Percentiles rank a stretch among this genome's conserved stretches.
phyloP scores from a whole-genome alignment of 2,329 filamentous ascomycete species.

The Fusarium continuum region DNA sequence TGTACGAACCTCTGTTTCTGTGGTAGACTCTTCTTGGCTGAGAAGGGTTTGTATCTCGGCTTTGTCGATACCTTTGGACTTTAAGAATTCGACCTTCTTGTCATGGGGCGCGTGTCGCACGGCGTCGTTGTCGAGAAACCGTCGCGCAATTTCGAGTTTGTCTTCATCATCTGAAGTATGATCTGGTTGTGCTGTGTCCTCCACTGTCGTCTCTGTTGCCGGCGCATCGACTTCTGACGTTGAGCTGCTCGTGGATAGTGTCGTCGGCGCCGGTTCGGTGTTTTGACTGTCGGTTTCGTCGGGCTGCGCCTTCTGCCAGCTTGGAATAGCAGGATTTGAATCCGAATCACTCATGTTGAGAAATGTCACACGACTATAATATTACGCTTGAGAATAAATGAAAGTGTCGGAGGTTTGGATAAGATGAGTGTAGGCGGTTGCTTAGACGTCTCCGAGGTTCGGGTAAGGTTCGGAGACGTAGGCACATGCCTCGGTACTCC shows the following conservation, averaged over 20 bases:
- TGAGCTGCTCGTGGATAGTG: slow-evolving; percentile 24
- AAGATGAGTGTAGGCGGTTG: slow-evolving; percentile 2
- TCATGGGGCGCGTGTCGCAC: slow-evolving; percentile 75
- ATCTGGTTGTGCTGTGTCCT: slow-evolving; percentile 7
- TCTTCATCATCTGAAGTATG: slow-evolving; percentile 28
- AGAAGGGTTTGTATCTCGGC: slow-evolving; percentile 76
- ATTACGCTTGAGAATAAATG: neutral
- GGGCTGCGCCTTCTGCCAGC: slow-evolving; percentile 45
- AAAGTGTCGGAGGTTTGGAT: neutral
- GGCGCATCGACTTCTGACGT: slow-evolving; percentile 29
- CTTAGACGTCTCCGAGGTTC: slow-evolving; percentile 26
- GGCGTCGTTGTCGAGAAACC: slow-evolving; percentile 78
- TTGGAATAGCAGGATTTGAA: slow-evolving; percentile 44
- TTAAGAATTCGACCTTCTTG: slow-evolving; percentile 79
- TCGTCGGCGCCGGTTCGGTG: slow-evolving; percentile 35
- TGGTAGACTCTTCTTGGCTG: slow-evolving; percentile 35
- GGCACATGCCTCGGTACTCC: slow-evolving; percentile 43
- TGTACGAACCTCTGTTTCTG: slow-evolving; percentile 28
- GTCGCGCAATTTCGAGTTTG: slow-evolving; percentile 70
- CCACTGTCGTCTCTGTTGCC: neutral
- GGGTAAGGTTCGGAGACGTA: slow-evolving; percentile 39
- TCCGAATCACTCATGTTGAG: slow-evolving; percentile 48
- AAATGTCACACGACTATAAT: neutral
- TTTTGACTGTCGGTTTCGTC: slow-evolving; percentile 28
- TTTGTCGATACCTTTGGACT: slow-evolving; percentile 75